These are phyloP conservation scores for Lodderomyces orthopsilosis DNA, from an alignment of 1,139 yeast species.

Conservation along the genomic window DNA sequence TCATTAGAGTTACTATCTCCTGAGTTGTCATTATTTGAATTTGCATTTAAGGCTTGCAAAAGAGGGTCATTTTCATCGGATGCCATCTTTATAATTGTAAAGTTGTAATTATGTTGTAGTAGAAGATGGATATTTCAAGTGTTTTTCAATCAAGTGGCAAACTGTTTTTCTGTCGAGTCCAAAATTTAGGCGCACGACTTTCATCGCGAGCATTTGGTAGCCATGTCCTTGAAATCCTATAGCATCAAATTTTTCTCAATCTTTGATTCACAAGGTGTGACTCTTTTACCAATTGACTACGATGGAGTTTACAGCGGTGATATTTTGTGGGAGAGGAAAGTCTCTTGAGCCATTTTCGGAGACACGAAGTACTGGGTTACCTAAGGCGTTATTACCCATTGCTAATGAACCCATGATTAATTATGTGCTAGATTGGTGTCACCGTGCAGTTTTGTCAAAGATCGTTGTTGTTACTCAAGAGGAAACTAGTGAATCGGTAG, in stretches of 20 bases:
- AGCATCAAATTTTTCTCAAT: slow-evolving; percentile 2
- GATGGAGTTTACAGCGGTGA: slow-evolving; percentile 94
- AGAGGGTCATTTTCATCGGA: slow-evolving; percentile 69
- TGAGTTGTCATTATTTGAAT: slow-evolving; percentile 19
- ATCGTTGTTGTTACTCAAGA: slow-evolving; percentile 39
- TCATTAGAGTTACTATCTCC: neutral
- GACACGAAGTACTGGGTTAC: slow-evolving; percentile 55
- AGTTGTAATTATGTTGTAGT: neutral
- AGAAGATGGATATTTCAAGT: no score
- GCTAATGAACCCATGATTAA: slow-evolving; percentile 90
- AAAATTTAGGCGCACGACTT: neutral
- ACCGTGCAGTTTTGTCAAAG: slow-evolving; percentile 70
- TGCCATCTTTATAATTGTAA: slow-evolving; percentile 34
- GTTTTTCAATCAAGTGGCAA: slow-evolving; percentile 1
- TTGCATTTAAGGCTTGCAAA: slow-evolving; percentile 63
- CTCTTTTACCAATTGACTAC: neutral
- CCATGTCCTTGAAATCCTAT: no score
- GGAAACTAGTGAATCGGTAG: slow-evolving; percentile 26
- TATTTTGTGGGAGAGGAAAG: slow-evolving; percentile 84
- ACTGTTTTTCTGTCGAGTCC: neutral
- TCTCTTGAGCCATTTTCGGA: slow-evolving; percentile 69
- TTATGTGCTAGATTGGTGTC: slow-evolving; percentile 92
- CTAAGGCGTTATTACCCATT: slow-evolving; percentile 85
- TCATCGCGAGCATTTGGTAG: slow-evolving; percentile 3
- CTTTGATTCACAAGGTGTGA: neutral